Conservation (phyloP, 2,329 filamentous ascomycete species). For the Cordyceps tenuipes region DNA sequence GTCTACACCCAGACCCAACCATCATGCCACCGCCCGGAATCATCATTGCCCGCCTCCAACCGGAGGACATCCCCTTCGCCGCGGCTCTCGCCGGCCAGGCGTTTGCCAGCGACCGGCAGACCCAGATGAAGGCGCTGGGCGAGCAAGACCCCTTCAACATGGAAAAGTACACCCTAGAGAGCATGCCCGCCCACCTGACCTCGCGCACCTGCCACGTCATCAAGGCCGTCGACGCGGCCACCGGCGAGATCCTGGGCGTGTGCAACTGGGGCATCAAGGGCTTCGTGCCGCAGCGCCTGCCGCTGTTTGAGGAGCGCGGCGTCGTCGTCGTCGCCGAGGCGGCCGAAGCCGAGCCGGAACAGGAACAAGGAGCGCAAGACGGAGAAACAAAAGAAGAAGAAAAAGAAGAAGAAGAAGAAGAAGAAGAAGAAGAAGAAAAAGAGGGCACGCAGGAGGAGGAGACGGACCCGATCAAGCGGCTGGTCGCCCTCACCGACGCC, state of each 20-base stretch:
- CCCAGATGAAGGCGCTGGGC: constrained; percentile 27
- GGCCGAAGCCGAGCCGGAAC: background rate
- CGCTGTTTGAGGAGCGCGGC: constrained; percentile 14
- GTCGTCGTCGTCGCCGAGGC: background rate
- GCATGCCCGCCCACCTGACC: constrained; percentile 18
- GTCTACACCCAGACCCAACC: background rate
- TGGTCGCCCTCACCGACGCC: constrained; percentile 22
- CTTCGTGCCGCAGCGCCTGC: constrained; percentile 19
- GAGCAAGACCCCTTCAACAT: constrained; percentile 21
- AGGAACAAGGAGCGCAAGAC: background rate
- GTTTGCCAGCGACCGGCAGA: constrained; percentile 27
- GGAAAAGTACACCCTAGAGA: constrained; percentile 18
- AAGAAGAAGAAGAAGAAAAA: background rate
- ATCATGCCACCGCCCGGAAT: constrained; percentile 16
- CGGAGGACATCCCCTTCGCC: constrained; percentile 22
- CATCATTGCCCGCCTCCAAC: constrained; percentile 17
- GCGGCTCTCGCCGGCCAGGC: constrained; percentile 21
- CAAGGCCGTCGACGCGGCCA: constrained; percentile 25
- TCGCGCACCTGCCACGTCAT: constrained; percentile 20
- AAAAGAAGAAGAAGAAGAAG: background rate
- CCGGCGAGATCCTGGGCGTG: constrained; percentile 22
- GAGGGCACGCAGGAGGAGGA: background rate
- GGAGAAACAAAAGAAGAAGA: background rate
- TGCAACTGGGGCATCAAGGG: constrained; percentile 26
- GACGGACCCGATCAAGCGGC: constrained; percentile 21